phyloP scores from a whole-genome alignment of 768 basidiomycete species.

The Termitomyces sp. region DNA sequence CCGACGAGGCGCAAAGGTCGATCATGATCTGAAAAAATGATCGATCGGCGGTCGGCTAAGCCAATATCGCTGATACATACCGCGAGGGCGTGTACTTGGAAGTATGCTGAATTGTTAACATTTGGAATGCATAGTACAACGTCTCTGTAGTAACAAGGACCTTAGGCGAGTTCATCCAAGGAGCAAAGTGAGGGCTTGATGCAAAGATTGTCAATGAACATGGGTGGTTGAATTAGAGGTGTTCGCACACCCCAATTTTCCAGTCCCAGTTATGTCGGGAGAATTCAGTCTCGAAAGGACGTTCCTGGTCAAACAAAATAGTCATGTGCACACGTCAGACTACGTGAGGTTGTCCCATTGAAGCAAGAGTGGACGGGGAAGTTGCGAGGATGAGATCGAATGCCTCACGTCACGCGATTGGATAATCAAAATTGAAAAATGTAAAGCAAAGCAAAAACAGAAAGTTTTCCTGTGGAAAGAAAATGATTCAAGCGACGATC shows the following conservation, averaged over 20 bases:
- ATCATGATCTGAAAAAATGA: constrained; percentile 1
- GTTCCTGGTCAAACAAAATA: too few relatives aligned
- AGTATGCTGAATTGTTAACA: neutral
- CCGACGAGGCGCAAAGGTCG: neutral
- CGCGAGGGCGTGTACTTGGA: too few relatives aligned
- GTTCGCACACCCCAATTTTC: neutral
- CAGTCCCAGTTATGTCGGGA: neutral
- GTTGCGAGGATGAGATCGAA: neutral
- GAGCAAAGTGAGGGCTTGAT: too few relatives aligned
- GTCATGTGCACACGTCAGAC: too few relatives aligned
- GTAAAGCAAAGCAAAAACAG: neutral
- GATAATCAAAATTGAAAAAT: too few relatives aligned
- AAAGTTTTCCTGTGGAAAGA: neutral
- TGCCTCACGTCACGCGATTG: neutral
- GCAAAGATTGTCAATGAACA: neutral
- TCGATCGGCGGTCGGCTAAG: neutral
- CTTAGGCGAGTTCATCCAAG: neutral
- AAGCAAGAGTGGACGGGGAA: too few relatives aligned
- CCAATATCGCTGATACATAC: neutral
- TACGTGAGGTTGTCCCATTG: neutral
- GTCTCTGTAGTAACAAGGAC: neutral
- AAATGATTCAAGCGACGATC: neutral
- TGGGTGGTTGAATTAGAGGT: neutral
- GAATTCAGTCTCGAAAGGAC: neutral
- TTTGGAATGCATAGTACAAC: neutral